phyloP scores from a whole-genome alignment of 2,329 filamentous ascomycete genomes.

The Curvularia sp. region DNA sequence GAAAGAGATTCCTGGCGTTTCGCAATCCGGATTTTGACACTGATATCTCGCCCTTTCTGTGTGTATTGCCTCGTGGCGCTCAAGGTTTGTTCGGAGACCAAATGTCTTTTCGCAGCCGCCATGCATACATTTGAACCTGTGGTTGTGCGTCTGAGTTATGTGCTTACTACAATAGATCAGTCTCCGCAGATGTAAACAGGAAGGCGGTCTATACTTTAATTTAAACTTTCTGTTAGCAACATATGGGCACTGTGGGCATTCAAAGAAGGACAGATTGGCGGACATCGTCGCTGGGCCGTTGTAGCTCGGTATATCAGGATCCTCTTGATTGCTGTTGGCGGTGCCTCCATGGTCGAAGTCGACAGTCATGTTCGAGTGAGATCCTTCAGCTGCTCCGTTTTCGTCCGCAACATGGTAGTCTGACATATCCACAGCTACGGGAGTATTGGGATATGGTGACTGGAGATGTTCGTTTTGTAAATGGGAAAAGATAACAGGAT shows the following conservation, averaged over 20 bases:
- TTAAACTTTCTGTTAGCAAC: not conserved
- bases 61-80: not conserved
- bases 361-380: not conserved
- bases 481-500: not conserved
- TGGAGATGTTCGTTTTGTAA: not conserved
- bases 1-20: not conserved
- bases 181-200: not conserved
- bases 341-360: not conserved
- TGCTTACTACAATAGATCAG: not conserved
- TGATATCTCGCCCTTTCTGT: not conserved
- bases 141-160: not conserved
- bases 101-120: not conserved
- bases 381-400: not conserved
- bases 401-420: not conserved
- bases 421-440: not conserved
- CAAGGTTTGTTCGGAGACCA: slow-evolving; percentile 1
- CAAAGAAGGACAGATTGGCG: not conserved
- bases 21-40: not conserved
- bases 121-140: not conserved
- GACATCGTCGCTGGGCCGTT: not conserved
- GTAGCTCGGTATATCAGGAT: not conserved
- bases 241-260: not conserved
- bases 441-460: not conserved
- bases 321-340: not conserved
- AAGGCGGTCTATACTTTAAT: not conserved